Conservation (phyloP, 179 eudicot genomes). For the Corrigiola litoralis region DNA sequence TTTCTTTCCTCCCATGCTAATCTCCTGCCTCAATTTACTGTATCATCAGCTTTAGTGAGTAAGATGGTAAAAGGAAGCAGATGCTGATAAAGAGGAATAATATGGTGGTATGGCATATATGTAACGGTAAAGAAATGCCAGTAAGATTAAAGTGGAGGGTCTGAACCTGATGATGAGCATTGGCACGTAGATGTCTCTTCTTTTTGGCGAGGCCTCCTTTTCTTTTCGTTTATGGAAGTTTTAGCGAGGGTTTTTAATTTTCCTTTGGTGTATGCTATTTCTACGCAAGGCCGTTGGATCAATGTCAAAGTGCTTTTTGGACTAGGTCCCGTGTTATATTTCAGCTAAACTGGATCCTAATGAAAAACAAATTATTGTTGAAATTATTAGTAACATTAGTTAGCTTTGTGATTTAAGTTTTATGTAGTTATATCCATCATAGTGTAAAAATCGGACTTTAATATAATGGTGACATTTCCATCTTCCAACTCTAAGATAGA, state of each 20-base stretch:
- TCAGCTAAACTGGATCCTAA: no score
- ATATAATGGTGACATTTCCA: no score
- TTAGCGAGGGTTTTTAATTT: not conserved
- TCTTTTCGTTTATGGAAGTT: not conserved
- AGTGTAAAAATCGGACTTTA: no score
- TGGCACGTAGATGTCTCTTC: constrained; percentile 6
- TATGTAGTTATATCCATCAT: no score
- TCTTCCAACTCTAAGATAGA: no score
- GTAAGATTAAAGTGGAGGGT: constrained; percentile 10
- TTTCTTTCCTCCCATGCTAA: constrained; percentile 11
- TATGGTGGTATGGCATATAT: not conserved
- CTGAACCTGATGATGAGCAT: constrained; percentile 1
- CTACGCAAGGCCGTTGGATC: not conserved
- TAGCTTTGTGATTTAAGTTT: no score
- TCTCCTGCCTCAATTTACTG: not conserved
- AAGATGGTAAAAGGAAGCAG: not conserved
- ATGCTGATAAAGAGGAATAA: not conserved
- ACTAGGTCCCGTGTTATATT: not conserved
- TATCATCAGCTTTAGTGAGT: not conserved
- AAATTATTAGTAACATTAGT: not conserved
- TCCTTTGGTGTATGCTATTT: no score
- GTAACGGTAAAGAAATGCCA: constrained; percentile 22
- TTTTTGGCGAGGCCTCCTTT: not conserved
- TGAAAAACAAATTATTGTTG: not conserved
- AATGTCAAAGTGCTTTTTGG: not conserved